Base-by-base conservation (phyloP, 1,284 basidiomycete genomes). In the Ganoderma meredithae region DNA sequence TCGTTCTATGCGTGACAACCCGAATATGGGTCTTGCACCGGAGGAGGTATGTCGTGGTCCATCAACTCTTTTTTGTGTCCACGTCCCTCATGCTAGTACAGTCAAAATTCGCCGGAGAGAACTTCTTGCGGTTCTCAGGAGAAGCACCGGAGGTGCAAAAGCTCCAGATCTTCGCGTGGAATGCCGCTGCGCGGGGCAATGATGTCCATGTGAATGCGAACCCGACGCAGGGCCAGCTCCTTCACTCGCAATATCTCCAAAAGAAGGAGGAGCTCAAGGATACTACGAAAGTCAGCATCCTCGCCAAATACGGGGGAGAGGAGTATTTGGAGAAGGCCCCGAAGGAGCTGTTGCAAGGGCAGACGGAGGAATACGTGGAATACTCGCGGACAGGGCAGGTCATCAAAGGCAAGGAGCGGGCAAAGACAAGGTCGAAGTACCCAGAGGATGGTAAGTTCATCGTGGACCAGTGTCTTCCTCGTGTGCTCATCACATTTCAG, bases 1-100 rank as follows among this genome's bases (percentile, higher is more conserved):
- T 33, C 92, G 98, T 73, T 98, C 97, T 3, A 99, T 99, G 98
- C 94, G 98, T 80, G 97, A 99, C 77, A 97, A 97, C 47, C 97
- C 98, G 0, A 75, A 91, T 17, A 89, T 89, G 74, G 88, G 90
- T 73, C 83, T 95, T 41, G 83, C 89, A 1, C 84, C 94, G 13
- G 96, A 98, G 81, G 97, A 99, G 78, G 93, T 95, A 76, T 69
- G 90, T 76, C 69, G 90, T 76, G 60, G 64, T 64, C 15, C 27
- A 44, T 70, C 27, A 58, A 59, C 60, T 31, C 19, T 43, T 25
- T 5, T 60, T 17, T 49, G n/a, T 39, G 10, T 41, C 73, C 49
- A 6, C 9, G 47, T 74, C 68, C 63, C 62, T 33, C 53, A 66
- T 15, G 17, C 36, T 19, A 25, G 22, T 66, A 36, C 9, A 96